phyloP scores from a whole-genome alignment of 2,329 filamentous ascomycete genomes.

The Periconia sp. region DNA sequence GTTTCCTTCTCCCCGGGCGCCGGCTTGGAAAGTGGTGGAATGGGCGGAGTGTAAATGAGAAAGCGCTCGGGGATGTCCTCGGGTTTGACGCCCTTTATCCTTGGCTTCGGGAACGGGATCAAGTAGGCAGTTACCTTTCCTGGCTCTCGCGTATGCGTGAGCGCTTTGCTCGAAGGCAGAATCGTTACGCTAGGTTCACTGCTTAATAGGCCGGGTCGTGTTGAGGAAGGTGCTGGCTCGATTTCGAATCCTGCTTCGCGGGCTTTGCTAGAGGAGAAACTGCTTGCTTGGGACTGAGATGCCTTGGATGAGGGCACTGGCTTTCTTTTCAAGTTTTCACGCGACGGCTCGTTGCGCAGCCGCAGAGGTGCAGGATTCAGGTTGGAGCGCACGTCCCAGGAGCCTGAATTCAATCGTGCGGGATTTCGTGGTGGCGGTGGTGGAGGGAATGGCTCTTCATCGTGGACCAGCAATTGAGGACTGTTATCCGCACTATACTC shows the following conservation, averaged over 20 bases:
- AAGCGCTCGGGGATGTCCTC: slow-evolving; percentile 44
- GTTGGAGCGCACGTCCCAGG: not conserved
- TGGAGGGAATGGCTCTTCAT: not conserved
- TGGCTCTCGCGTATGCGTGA: slow-evolving; percentile 46
- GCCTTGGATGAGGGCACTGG: slow-evolving; percentile 5
- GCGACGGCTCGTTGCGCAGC: slow-evolving; percentile 6
- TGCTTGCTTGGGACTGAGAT: not conserved
- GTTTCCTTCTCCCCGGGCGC: slow-evolving; percentile 46
- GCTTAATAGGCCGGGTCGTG: slow-evolving; percentile 1
- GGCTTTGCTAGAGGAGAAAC: slow-evolving; percentile 20
- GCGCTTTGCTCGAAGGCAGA: slow-evolving; percentile 30
- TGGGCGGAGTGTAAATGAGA: slow-evolving; percentile 49
- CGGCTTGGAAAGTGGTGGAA: slow-evolving; percentile 45
- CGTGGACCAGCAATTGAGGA: slow-evolving; percentile 12
- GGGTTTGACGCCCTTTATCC: slow-evolving; percentile 32
- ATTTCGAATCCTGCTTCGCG: slow-evolving; percentile 23
- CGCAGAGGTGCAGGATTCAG: slow-evolving; percentile 15
- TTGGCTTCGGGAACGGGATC: slow-evolving; percentile 48
- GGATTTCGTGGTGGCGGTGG: slow-evolving; percentile 12
- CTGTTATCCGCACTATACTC: slow-evolving; percentile 22
- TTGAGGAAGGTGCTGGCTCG: not conserved
- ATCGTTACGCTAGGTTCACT: slow-evolving; percentile 13
- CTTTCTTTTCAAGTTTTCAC: slow-evolving; percentile 3
- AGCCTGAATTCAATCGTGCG: not conserved
- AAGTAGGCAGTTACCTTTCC: slow-evolving; percentile 48